These are phyloP conservation scores for Zygosaccharomyces pseudobailii DNA, from an alignment of 1,139 yeast genomes.

Conservation along the genomic window DNA sequence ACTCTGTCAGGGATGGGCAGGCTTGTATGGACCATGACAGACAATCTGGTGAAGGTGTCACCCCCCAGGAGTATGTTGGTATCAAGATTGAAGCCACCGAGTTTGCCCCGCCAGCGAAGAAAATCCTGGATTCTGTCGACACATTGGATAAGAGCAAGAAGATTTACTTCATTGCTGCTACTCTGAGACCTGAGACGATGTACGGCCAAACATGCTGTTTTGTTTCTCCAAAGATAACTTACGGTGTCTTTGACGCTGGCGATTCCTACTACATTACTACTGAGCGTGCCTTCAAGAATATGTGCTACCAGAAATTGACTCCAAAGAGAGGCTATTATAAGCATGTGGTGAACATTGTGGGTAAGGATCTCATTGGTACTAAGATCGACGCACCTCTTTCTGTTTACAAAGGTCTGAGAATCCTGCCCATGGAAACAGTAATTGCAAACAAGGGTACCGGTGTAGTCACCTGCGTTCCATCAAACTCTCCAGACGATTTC, in stretches of 20 bases:
- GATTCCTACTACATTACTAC: constrained; percentile 82
- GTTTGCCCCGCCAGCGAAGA: constrained; percentile 42
- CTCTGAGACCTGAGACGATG: constrained; percentile 98
- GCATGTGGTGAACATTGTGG: constrained; percentile 57
- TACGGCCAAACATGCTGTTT: constrained; percentile 98
- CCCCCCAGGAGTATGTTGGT: constrained; percentile 95
- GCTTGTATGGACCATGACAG: constrained; percentile 99
- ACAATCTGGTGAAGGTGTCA: constrained; percentile 93
- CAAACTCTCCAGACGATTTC: constrained; percentile 96
- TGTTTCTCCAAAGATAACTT: constrained; percentile 89
- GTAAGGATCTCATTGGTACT: constrained; percentile 78
- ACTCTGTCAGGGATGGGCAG: constrained; percentile 97
- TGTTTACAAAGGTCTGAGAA: constrained; percentile 62
- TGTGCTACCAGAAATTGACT: constrained; percentile 91
- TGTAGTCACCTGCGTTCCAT: constrained; percentile 97
- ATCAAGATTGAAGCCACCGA: constrained; percentile 69
- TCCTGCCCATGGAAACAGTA: constrained; percentile 97
- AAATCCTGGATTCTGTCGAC: constrained; percentile 42
- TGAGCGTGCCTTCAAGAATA: constrained; percentile 93
- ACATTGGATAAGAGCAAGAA: constrained; percentile 55
- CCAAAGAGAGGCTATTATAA: constrained; percentile 79
- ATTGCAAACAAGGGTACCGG: constrained; percentile 96
- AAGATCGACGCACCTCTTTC: constrained; percentile 84
- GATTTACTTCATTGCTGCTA: constrained; percentile 87
- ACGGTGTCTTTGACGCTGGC: constrained; percentile 89